Evolutionary conservation across 2,329 filamentous ascomycete genomes (phyloP).

Genomic region (Ambrosiella xylebori): DNA sequence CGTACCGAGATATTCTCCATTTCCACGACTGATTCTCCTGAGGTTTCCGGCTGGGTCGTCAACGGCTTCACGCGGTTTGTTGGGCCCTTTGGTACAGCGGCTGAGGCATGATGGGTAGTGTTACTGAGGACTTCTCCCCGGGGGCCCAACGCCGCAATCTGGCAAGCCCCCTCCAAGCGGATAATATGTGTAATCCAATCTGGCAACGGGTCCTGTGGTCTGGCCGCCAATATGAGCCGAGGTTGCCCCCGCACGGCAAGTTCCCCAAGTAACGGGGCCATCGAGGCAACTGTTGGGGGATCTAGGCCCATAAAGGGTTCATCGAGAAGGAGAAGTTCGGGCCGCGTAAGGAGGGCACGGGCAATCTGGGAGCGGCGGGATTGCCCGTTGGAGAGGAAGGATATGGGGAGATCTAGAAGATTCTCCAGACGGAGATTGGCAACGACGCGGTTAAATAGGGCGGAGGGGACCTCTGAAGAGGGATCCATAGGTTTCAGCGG

Average conservation of each 20-base stretch:
- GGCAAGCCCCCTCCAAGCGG: constrained; percentile 49
- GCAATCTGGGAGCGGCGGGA: constrained; percentile 75
- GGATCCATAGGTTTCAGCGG: constrained; percentile 31
- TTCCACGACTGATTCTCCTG: constrained; percentile 64
- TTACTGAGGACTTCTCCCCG: constrained; percentile 44
- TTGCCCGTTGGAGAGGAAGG: constrained; percentile 87
- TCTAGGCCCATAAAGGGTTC: constrained; percentile 95
- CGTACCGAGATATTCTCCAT: constrained; percentile 72
- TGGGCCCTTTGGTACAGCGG: constrained; percentile 19
- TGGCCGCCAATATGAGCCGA: constrained; percentile 56
- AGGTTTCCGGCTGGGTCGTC: constrained; percentile 37
- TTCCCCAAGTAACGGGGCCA: constrained; percentile 53
- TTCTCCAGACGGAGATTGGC: constrained; percentile 49
- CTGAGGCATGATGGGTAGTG: constrained; percentile 27
- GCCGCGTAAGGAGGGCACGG: constrained; percentile 59
- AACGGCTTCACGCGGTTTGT: constrained; percentile 27
- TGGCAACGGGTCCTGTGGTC: constrained; percentile 75
- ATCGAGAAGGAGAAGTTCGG: constrained; percentile 72
- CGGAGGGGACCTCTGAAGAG: constrained; percentile 30
- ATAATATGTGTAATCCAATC: constrained; percentile 80
- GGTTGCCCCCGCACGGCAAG: constrained; percentile 52
- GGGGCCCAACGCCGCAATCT: constrained; percentile 46
- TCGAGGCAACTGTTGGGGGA: constrained; percentile 54
- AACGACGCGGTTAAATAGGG: constrained; percentile 45
- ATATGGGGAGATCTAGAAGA: constrained; percentile 64